Conservation (phyloP, 2,329 filamentous ascomycete species). For the Arachnomyces sp. region DNA sequence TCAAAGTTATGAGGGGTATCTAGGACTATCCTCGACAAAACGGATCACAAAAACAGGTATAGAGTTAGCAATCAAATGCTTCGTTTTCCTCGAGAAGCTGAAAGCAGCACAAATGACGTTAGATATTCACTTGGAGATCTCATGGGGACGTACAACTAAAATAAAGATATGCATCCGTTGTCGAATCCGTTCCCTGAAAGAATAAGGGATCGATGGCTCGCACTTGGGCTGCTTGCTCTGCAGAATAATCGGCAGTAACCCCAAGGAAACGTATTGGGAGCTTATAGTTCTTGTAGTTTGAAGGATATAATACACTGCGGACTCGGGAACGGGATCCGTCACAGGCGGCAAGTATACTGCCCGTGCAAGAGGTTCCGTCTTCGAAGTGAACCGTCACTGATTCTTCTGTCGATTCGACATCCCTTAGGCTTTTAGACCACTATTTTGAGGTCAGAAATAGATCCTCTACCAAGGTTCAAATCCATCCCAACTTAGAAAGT, state of each 20-base stretch:
- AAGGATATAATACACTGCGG: slow-evolving; percentile 27
- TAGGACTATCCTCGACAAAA: slow-evolving; percentile 36
- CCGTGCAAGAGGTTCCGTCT: slow-evolving; percentile 37
- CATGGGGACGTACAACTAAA: slow-evolving; percentile 47
- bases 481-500: too few species aligned
- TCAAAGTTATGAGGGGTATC: slow-evolving; percentile 41
- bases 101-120: too few species aligned
- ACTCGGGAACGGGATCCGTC: slow-evolving; percentile 44
- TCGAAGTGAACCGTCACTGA: slow-evolving; percentile 40
- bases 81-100: not conserved
- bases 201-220: slow-evolving; percentile 47
- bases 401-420: slow-evolving; percentile 27
- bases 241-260: slow-evolving; percentile 35
- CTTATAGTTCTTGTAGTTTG: slow-evolving; percentile 23
- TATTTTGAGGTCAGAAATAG: slow-evolving; percentile 15
- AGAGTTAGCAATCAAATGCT: not conserved
- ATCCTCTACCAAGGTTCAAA: too few species aligned
- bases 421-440: slow-evolving; percentile 32
- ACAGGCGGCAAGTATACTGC: slow-evolving; percentile 43
- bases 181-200: slow-evolving; percentile 47
- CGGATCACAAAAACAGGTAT: too few species aligned
- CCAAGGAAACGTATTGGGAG: slow-evolving; percentile 47
- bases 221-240: slow-evolving; percentile 37
- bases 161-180: slow-evolving; percentile 46
- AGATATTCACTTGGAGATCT: too few species aligned